Evolutionary conservation across 2,329 filamentous ascomycete species (phyloP).

Genomic region (Trichophyton simii): DNA sequence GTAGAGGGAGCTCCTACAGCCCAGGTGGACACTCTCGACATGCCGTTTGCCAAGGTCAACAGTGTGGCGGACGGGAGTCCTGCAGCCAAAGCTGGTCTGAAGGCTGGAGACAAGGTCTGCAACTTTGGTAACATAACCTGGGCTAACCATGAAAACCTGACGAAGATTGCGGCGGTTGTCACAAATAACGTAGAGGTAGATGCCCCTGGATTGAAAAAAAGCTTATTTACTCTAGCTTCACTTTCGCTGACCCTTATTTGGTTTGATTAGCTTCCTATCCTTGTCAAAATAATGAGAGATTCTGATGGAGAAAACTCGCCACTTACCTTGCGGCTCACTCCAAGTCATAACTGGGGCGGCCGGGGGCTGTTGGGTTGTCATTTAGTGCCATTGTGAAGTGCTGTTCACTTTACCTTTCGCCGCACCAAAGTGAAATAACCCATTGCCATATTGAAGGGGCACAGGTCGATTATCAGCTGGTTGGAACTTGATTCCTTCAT

Average conservation of each 20-base stretch:
- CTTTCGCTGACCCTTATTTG: background rate
- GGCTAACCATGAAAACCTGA: constrained; percentile 73
- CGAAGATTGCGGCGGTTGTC: constrained; percentile 78
- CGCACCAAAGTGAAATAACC: no score
- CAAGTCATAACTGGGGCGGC: constrained; percentile 76
- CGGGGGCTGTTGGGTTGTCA: constrained; percentile 83
- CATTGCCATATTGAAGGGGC: no score
- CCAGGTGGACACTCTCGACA: constrained; percentile 33
- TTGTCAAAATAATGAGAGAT: constrained; percentile 52
- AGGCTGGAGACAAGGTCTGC: constrained; percentile 65
- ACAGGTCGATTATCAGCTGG: no score
- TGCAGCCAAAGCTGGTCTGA: constrained; percentile 68
- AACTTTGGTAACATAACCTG: constrained; percentile 75
- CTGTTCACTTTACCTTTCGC: no score
- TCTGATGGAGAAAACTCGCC: constrained; percentile 38
- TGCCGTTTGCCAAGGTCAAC: constrained; percentile 81
- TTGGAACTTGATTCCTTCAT: no score
- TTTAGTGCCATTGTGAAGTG: constrained; percentile 58
- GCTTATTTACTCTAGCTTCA: background rate
- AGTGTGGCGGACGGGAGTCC: constrained; percentile 66
- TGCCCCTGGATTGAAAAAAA: constrained; percentile 16
- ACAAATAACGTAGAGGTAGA: constrained; percentile 80
- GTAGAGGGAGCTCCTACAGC: background rate
- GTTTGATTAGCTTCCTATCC: constrained; percentile 48
- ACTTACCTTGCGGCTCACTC: constrained; percentile 59